These are phyloP conservation scores for Scutellaria barbata DNA, from an alignment of 257 asterid species.

Conservation along the genomic window DNA sequence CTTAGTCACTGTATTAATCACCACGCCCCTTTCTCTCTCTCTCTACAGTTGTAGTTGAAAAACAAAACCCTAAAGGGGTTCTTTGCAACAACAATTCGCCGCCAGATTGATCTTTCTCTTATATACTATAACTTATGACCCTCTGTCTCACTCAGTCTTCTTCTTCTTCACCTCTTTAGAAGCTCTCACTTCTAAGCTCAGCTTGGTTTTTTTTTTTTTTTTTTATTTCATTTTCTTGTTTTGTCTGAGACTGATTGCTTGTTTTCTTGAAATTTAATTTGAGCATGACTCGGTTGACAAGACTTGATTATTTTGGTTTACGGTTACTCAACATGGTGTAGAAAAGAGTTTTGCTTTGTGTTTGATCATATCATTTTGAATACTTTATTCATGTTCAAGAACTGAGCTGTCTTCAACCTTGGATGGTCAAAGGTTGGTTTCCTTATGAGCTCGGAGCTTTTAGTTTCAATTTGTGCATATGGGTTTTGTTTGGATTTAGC, in stretches of 20 bases:
- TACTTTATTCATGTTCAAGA: constrained; percentile 30
- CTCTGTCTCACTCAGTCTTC: constrained; percentile 30
- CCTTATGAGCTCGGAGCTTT: constrained; percentile 42
- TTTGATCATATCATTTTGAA: constrained; percentile 48
- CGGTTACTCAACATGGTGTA: constrained; percentile 20
- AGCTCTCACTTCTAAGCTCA: constrained; percentile 40
- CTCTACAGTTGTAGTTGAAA: constrained; percentile 41
- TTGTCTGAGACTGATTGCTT: not conserved
- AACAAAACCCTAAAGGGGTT: constrained; percentile 85
- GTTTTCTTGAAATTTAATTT: constrained; percentile 34
- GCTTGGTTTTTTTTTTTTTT: constrained; percentile 1
- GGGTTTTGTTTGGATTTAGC: constrained; percentile 38
- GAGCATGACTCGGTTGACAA: constrained; percentile 38
- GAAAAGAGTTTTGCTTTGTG: constrained; percentile 27
- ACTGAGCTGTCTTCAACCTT: constrained; percentile 38
- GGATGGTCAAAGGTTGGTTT: constrained; percentile 57
- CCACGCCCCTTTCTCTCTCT: constrained; percentile 23
- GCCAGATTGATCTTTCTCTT: constrained; percentile 63
- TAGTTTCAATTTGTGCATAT: constrained; percentile 28
- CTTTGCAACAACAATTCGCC: constrained; percentile 77
- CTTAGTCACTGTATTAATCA: constrained; percentile 45
- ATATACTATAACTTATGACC: constrained; percentile 35
- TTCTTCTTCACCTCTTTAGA: constrained; percentile 9
- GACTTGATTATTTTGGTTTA: constrained; percentile 19
- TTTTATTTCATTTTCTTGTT: not conserved